phyloP scores from a whole-genome alignment of 1,139 yeast genomes.

The Nakaseomyces uthaithaninus region DNA sequence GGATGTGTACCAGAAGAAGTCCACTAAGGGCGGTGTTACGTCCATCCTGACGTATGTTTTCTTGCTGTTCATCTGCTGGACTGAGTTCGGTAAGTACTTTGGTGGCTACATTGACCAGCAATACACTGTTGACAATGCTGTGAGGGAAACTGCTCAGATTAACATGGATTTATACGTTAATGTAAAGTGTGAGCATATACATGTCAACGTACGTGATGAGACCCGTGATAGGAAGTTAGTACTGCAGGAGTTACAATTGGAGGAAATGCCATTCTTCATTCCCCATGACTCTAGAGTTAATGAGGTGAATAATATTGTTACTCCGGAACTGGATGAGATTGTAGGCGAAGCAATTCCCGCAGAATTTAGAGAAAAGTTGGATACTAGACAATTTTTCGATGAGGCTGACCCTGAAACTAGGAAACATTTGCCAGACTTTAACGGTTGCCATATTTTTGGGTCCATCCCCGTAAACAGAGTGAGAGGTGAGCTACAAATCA shows the following conservation, averaged over 20 bases:
- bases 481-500: slow-evolving; percentile 75
- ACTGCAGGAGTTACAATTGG: slow-evolving; percentile 59
- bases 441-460: slow-evolving; percentile 84
- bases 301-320: slow-evolving; percentile 41
- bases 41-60: slow-evolving; percentile 55
- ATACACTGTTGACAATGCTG: slow-evolving; percentile 60
- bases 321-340: slow-evolving; percentile 61
- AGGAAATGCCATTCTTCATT: slow-evolving; percentile 49
- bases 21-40: slow-evolving; percentile 71
- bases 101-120: slow-evolving; percentile 79
- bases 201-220: slow-evolving; percentile 68
- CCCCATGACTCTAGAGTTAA: slow-evolving; percentile 44
- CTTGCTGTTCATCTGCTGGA: slow-evolving; percentile 65
- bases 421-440: slow-evolving; percentile 16
- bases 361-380: slow-evolving; percentile 40
- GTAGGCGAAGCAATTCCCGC: slow-evolving; percentile 59
- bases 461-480: slow-evolving; percentile 81
- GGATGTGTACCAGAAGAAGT: slow-evolving; percentile 63
- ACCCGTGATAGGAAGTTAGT: slow-evolving; percentile 76
- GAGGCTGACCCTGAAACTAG: slow-evolving; percentile 21
- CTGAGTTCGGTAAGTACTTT: slow-evolving; percentile 76
- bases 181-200: slow-evolving; percentile 73
- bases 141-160: slow-evolving; percentile 53
- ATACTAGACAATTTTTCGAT: slow-evolving; percentile 19
- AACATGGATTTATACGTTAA: slow-evolving; percentile 76